Percentiles rank a stretch among this genome's conserved stretches.
These are phyloP conservation scores for Macroventuria anomochaeta DNA, from an alignment of 2,329 filamentous ascomycete genomes.

Conservation along the genomic window DNA sequence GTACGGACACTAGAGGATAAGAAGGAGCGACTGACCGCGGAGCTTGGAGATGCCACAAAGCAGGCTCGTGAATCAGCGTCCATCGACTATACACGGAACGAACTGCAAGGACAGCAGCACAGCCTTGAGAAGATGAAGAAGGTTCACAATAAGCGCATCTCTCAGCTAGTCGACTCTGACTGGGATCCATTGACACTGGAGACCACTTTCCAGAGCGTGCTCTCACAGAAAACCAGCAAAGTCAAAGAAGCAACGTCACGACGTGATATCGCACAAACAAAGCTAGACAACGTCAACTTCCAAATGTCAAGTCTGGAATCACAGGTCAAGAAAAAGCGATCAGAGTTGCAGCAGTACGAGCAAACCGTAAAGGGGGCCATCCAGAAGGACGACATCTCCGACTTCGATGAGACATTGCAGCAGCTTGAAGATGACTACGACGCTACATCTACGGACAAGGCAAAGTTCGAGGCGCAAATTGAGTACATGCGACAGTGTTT, in stretches of 20 bases:
- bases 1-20: slow-evolving; percentile 74
- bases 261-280: slow-evolving; percentile 73
- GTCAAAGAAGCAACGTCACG: slow-evolving; percentile 71
- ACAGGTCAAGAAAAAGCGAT: slow-evolving; percentile 68
- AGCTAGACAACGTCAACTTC: slow-evolving; percentile 78
- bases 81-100: slow-evolving; percentile 82
- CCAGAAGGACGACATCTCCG: slow-evolving; percentile 44
- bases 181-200: slow-evolving; percentile 79
- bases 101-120: slow-evolving; percentile 73
- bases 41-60: slow-evolving; percentile 82
- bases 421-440: slow-evolving; percentile 61
- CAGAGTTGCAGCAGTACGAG: slow-evolving; percentile 68
- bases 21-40: slow-evolving; percentile 74
- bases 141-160: slow-evolving; percentile 76
- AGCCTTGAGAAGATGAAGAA: slow-evolving; percentile 78
- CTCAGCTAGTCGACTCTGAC: slow-evolving; percentile 65
- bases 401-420: slow-evolving; percentile 60
- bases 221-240: slow-evolving; percentile 64
- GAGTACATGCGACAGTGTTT: slow-evolving; percentile 75
- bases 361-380: slow-evolving; percentile 65
- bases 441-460: slow-evolving; percentile 66
- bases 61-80: slow-evolving; percentile 83
- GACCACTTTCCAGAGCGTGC: slow-evolving; percentile 67
- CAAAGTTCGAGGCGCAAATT: slow-evolving; percentile 71
- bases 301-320: slow-evolving; percentile 70